A percentile compares a stretch with the other conserved stretches of the same genome.
Evolutionary conservation across 2,329 filamentous ascomycete genomes (phyloP).

Genomic region (Botrytis tulipae): DNA sequence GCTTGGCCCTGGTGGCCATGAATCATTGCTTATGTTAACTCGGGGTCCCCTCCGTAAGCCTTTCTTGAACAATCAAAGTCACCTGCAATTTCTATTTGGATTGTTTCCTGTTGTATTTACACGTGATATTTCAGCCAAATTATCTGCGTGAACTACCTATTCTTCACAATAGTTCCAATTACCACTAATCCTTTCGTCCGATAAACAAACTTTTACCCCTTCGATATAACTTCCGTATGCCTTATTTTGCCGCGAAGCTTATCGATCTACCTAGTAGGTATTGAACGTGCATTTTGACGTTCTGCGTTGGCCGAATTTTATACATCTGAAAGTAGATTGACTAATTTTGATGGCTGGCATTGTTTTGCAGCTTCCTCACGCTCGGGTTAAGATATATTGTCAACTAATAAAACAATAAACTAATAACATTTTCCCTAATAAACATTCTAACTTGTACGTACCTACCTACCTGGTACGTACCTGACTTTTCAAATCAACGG

Average conservation of each 20-base stretch:
- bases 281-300: neutral
- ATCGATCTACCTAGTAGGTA: too few relatives aligned
- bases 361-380: neutral
- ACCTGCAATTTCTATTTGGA: neutral
- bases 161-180: neutral
- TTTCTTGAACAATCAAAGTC: neutral
- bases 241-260: neutral
- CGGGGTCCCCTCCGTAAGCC: neutral
- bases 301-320: neutral
- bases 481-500: neutral
- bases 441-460: neutral
- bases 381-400: neutral
- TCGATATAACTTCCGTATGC: neutral
- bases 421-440: neutral
- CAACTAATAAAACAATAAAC: neutral
- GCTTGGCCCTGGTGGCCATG: too few relatives aligned
- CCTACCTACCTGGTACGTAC: neutral
- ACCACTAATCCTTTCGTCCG: neutral
- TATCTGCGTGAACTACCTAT: neutral
- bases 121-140: neutral
- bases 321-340: neutral
- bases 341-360: neutral
- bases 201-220: neutral
- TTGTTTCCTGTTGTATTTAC: neutral
- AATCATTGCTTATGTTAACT: neutral